These are phyloP conservation scores for Pseudogymnoascus sp. DNA, from an alignment of 2,329 filamentous ascomycete genomes.

Conservation along the genomic window DNA sequence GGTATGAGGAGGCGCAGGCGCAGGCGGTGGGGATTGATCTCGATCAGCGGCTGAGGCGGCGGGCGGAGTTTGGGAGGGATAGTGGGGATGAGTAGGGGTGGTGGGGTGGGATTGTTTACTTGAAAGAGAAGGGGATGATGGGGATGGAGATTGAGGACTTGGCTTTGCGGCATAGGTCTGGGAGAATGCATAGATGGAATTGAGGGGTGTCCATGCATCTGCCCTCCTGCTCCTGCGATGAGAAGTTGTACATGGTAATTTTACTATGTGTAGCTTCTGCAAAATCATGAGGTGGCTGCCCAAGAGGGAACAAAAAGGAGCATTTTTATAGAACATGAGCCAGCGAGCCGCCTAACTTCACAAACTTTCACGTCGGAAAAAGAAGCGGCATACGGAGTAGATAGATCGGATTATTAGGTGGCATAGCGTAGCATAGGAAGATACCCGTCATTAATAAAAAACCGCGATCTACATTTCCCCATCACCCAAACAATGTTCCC, in stretches of 20 bases:
- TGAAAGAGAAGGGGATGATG: neutral
- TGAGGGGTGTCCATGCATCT: neutral
- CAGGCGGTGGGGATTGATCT: constrained; percentile 49
- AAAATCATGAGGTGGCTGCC: neutral
- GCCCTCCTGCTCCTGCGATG: neutral
- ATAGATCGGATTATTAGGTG: neutral
- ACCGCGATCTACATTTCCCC: neutral
- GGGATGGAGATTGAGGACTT: neutral
- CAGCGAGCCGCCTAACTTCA: neutral
- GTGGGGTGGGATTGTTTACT: neutral
- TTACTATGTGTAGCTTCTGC: neutral
- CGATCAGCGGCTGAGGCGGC: constrained; percentile 65
- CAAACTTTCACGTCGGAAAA: neutral
- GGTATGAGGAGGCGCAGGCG: constrained; percentile 86
- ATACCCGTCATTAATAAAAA: neutral
- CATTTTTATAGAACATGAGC: neutral
- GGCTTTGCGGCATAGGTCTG: neutral
- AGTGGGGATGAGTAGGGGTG: neutral
- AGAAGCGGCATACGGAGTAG: neutral
- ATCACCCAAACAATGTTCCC: neutral
- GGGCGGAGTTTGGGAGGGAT: constrained; percentile 46
- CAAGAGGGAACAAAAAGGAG: neutral
- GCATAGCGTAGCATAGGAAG: neutral
- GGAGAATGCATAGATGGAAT: neutral
- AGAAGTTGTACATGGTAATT: neutral